Percentiles rank a stretch among this genome's conserved stretches.
phyloP scores from a whole-genome alignment of 805 yeast genomes.

The Yarrowia sp. region DNA sequence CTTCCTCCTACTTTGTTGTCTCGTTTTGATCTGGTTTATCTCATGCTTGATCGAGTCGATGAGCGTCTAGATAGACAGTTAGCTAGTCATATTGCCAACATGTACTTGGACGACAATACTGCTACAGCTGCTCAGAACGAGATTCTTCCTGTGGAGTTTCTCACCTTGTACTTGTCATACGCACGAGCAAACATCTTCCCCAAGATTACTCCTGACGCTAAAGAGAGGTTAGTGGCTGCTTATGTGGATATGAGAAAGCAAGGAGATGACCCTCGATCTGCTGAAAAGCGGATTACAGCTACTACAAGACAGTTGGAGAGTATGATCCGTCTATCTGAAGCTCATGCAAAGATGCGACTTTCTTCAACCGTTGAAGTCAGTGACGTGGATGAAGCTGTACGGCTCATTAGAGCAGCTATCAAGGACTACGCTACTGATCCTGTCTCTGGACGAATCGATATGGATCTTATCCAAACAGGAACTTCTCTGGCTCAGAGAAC shows the following conservation, averaged over 20 bases:
- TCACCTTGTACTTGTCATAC: slow-evolving; percentile 86
- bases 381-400: slow-evolving; percentile 91
- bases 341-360: slow-evolving; percentile 95
- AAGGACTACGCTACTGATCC: slow-evolving; percentile 99
- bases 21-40: slow-evolving; percentile 89
- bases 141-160: slow-evolving; percentile 78
- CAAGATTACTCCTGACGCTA: slow-evolving; percentile 74
- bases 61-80: slow-evolving; percentile 78
- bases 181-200: slow-evolving; percentile 87
- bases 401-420: slow-evolving; percentile 88
- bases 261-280: slow-evolving; percentile 84
- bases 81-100: slow-evolving; percentile 84
- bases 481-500: slow-evolving; percentile 84
- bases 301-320: slow-evolving; percentile 96
- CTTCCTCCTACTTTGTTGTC: slow-evolving; percentile 94
- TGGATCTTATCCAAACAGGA: slow-evolving; percentile 96
- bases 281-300: slow-evolving; percentile 92
- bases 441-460: slow-evolving; percentile 90
- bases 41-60: slow-evolving; percentile 90
- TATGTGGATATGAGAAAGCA: slow-evolving; percentile 92
- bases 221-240: slow-evolving; percentile 76
- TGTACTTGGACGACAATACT: slow-evolving; percentile 88
- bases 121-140: slow-evolving; percentile 65
- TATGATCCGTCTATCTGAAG: slow-evolving; percentile 91
- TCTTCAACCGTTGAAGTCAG: slow-evolving; percentile 64